Conservation (phyloP, 768 basidiomycete genomes). For the Auriculariales sp. region DNA sequence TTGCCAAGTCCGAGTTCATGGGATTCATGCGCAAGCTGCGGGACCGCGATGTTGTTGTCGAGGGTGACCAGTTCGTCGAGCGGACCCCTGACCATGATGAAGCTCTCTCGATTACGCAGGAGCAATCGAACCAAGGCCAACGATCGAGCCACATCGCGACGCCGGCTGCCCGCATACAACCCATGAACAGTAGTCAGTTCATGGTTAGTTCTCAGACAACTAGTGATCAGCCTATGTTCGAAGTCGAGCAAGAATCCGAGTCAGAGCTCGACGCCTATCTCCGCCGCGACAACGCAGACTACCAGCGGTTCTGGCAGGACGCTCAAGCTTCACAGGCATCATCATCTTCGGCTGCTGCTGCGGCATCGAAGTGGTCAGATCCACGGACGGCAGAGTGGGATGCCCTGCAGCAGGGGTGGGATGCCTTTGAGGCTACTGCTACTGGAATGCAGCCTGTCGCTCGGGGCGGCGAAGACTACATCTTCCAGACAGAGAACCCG, state of each 20-base stretch:
- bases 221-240: too few species aligned
- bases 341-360: not conserved
- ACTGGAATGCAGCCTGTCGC: conserved; percentile 42
- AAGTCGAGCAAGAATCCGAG: conserved; percentile 20
- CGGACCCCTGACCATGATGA: conserved; percentile 11
- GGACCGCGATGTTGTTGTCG: conserved; percentile 63
- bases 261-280: conserved; percentile 50
- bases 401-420: conserved; percentile 63
- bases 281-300: conserved; percentile 56
- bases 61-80: conserved; percentile 64
- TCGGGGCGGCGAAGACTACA: conserved; percentile 33
- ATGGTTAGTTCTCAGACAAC: too few species aligned
- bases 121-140: too few species aligned
- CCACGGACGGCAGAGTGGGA: conserved; percentile 38
- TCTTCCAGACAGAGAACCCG: conserved; percentile 67
- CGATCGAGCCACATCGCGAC: too few species aligned
- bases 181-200: too few species aligned
- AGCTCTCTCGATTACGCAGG: too few species aligned
- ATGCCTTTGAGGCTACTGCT: conserved; percentile 61
- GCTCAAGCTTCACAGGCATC: not conserved
- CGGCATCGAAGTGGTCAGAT: not conserved
- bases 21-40: conserved; percentile 73
- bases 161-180: too few species aligned
- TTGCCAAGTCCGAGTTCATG: conserved; percentile 73
- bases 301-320: conserved; percentile 34